Evolutionary conservation across 2,329 filamentous ascomycete genomes (phyloP).

Genomic region (Pseudogymnoascus sp.): DNA sequence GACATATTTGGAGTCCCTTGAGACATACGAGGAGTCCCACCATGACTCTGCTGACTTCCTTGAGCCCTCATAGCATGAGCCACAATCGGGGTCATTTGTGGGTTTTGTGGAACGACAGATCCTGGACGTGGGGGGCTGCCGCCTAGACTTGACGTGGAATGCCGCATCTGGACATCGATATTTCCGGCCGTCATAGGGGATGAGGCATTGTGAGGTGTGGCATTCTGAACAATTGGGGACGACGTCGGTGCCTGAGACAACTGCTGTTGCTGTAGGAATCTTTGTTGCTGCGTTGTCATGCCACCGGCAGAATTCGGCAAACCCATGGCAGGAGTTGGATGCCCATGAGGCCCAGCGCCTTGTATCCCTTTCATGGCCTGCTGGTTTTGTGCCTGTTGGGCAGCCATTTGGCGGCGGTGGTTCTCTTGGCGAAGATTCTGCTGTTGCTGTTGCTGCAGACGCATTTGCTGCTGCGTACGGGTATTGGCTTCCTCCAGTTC

Average conservation of each 20-base stretch:
- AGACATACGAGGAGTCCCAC: constrained; percentile 54
- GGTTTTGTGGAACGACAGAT: constrained; percentile 51
- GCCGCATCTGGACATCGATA: constrained; percentile 48
- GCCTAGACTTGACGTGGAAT: constrained; percentile 58
- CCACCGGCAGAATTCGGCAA: constrained; percentile 22
- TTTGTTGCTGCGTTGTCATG: constrained; percentile 29
- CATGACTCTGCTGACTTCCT: constrained; percentile 59
- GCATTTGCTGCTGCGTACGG: constrained; percentile 16
- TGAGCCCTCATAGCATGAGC: constrained; percentile 54
- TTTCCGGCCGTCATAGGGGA: constrained; percentile 53
- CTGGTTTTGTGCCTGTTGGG: constrained; percentile 33
- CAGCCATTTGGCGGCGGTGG: constrained; percentile 29
- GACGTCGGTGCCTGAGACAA: constrained; percentile 56
- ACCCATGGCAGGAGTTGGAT: constrained; percentile 33
- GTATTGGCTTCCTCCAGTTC: constrained; percentile 27
- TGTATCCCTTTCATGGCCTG: constrained; percentile 29
- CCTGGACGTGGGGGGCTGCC: constrained; percentile 58
- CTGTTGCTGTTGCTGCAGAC: constrained; percentile 24
- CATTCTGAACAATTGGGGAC: constrained; percentile 58
- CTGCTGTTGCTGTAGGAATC: constrained; percentile 32
- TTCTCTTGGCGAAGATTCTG: constrained; percentile 30
- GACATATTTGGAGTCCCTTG: constrained; percentile 52
- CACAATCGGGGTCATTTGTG: constrained; percentile 50
- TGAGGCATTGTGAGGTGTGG: constrained; percentile 56
- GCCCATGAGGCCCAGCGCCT: constrained; percentile 37